These are phyloP conservation scores for Hypoxylon sp. DNA, from an alignment of 2,329 filamentous ascomycete species.

Conservation along the genomic window DNA sequence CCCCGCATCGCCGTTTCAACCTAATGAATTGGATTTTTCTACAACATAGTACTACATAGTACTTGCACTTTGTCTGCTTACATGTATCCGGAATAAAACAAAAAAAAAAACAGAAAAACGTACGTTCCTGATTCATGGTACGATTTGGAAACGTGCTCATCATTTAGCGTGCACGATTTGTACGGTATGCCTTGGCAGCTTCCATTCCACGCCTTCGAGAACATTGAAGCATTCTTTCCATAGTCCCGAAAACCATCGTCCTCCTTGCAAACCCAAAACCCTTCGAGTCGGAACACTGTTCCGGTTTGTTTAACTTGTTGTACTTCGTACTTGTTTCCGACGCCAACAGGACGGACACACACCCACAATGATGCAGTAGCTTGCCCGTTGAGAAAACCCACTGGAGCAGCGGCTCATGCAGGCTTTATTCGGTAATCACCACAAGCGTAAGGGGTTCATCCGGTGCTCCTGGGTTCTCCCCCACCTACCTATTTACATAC, in stretches of 20 bases:
- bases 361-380: slow-evolving; percentile 32
- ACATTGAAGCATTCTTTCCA: slow-evolving; percentile 22
- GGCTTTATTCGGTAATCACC: slow-evolving; percentile 17
- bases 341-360: slow-evolving; percentile 28
- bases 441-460: slow-evolving; percentile 8
- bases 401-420: slow-evolving; percentile 17
- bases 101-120: slow-evolving; percentile 12
- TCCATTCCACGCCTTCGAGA: slow-evolving; percentile 34
- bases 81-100: too few species aligned
- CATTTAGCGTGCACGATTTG: not conserved
- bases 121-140: slow-evolving; percentile 21
- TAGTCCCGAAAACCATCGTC: not conserved
- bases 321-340: too few species aligned
- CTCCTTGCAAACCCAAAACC: slow-evolving; percentile 17
- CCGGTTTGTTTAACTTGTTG: too few species aligned
- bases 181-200: slow-evolving; percentile 26
- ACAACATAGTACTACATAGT: too few species aligned
- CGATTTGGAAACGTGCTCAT: slow-evolving; percentile 9
- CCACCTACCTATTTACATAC: not conserved
- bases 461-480: not conserved
- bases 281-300: slow-evolving; percentile 11
- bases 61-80: too few species aligned
- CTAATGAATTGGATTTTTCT: slow-evolving; percentile 14
- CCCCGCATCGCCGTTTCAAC: slow-evolving; percentile 34
- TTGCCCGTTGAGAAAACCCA: slow-evolving; percentile 20